phyloP scores from a whole-genome alignment of 129 eudicot genomes.

The Glebionis coronaria region DNA sequence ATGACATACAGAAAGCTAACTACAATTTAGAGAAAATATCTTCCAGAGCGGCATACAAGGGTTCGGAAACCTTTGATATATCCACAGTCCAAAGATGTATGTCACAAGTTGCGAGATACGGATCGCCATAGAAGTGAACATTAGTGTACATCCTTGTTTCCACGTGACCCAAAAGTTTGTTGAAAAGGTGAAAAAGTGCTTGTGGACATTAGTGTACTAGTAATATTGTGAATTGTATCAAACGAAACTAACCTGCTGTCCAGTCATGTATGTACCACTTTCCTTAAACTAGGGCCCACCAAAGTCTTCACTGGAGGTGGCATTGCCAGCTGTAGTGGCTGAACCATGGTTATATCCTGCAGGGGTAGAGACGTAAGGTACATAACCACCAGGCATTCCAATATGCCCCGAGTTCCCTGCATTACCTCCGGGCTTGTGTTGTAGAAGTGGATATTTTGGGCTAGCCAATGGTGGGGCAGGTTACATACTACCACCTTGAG shows the following conservation, averaged over 20 bases:
- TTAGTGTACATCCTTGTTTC: no score
- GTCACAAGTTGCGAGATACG: no score
- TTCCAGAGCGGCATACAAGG: no score
- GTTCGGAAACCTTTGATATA: no score
- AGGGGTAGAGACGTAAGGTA: slow-evolving; percentile 54
- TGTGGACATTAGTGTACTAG: no score
- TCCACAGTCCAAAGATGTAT: no score
- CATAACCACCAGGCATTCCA: slow-evolving; percentile 60
- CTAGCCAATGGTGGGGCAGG: slow-evolving; percentile 54
- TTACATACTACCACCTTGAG: slow-evolving; percentile 62
- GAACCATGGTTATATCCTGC: slow-evolving; percentile 49
- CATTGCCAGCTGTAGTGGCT: slow-evolving; percentile 50
- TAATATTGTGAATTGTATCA: no score
- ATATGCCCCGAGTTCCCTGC: slow-evolving; percentile 46
- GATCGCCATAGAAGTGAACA: no score
- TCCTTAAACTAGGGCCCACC: slow-evolving; percentile 73
- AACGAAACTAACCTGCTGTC: slow-evolving; percentile 66
- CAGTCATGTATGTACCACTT: slow-evolving; percentile 50
- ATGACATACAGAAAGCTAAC: no score
- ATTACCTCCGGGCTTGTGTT: slow-evolving; percentile 62
- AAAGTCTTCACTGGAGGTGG: slow-evolving; percentile 64
- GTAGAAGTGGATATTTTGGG: slow-evolving; percentile 61
- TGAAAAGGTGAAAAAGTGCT: no score
- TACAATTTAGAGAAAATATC: no score
- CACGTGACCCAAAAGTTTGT: no score